A percentile compares a stretch with the other conserved stretches of the same genome.
These are phyloP conservation scores for Pseudogymnoascus sp. DNA, from an alignment of 2,329 filamentous ascomycete species.

Conservation along the genomic window DNA sequence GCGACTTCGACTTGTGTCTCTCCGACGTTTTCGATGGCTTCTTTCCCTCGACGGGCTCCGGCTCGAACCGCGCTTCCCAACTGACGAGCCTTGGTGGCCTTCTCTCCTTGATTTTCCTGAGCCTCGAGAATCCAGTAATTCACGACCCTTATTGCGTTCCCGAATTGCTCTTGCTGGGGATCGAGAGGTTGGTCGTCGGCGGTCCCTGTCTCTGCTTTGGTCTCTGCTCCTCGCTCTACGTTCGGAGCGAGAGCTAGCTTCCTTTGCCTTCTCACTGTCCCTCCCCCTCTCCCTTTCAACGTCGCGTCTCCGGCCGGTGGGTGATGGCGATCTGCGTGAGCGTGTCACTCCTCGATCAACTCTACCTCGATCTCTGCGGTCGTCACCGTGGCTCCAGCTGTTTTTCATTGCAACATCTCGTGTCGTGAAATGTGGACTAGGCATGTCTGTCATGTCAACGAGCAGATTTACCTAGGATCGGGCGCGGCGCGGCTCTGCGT, in stretches of 20 bases:
- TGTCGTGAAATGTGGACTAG: slow-evolving; percentile 18
- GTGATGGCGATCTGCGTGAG: slow-evolving; percentile 31
- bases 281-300: slow-evolving; percentile 26
- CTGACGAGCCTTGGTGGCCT: slow-evolving; percentile 26
- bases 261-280: slow-evolving; percentile 26
- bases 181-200: slow-evolving; percentile 25
- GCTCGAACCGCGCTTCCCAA: slow-evolving; percentile 28
- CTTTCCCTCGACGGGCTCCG: slow-evolving; percentile 28
- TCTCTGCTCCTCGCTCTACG: slow-evolving; percentile 24
- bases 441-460: slow-evolving; percentile 7
- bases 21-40: slow-evolving; percentile 28
- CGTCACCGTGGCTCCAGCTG: slow-evolving; percentile 35
- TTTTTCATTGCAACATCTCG: slow-evolving; percentile 38
- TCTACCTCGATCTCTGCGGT: slow-evolving; percentile 37
- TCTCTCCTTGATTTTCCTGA: slow-evolving; percentile 27
- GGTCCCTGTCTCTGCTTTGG: slow-evolving; percentile 21
- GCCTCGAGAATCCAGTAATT: slow-evolving; percentile 30
- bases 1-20: slow-evolving; percentile 27
- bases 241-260: slow-evolving; percentile 21
- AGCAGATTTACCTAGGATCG: slow-evolving; percentile 5
- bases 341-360: slow-evolving; percentile 33
- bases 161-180: slow-evolving; percentile 27
- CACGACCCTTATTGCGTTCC: slow-evolving; percentile 30
- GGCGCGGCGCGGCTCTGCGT: slow-evolving; percentile 3
- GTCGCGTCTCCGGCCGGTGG: slow-evolving; percentile 29